Percentiles rank a stretch among this genome's conserved stretches.
phyloP scores from a whole-genome alignment of 1,284 basidiomycete species.

The Dichomitus squalens region DNA sequence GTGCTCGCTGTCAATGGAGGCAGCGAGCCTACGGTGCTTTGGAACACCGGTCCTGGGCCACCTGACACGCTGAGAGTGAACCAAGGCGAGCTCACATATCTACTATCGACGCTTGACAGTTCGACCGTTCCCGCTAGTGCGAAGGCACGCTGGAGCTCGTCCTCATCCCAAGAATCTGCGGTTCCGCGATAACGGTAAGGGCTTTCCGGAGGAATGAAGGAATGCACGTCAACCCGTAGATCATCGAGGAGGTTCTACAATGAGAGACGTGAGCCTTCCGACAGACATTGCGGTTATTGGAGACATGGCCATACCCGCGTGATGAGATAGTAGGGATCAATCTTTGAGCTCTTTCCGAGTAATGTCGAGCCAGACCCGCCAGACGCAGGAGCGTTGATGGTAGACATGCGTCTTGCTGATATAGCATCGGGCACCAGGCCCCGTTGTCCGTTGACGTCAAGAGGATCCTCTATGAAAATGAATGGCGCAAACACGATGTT shows the following conservation, averaged over 20 bases:
- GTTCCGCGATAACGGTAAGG: constrained; percentile 83
- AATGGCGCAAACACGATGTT: constrained; percentile 96
- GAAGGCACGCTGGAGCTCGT: constrained; percentile 71
- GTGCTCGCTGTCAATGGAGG: constrained; percentile 26
- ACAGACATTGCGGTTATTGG: background rate
- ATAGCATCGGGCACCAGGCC: constrained; percentile 49
- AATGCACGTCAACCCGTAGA: constrained; percentile 76
- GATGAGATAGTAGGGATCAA: constrained; percentile 94
- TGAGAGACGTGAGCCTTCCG: constrained; percentile 4
- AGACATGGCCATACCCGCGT: constrained; percentile 55
- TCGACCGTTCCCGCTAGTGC: constrained; percentile 67
- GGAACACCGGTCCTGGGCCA: constrained; percentile 29
- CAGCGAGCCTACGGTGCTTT: constrained; percentile 19
- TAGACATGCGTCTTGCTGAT: constrained; percentile 45
- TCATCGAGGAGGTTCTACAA: constrained; percentile 68
- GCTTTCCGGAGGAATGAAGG: constrained; percentile 62
- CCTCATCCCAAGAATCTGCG: constrained; percentile 67
- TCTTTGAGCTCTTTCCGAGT: constrained; percentile 63
- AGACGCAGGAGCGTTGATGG: constrained; percentile 39
- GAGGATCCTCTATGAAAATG: constrained; percentile 91
- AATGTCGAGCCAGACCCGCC: constrained; percentile 39
- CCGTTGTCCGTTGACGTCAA: constrained; percentile 65
- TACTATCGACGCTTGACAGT: constrained; percentile 44
- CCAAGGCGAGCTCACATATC: constrained; percentile 46
- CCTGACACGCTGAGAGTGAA: constrained; percentile 50